Evolutionary conservation across 2,329 filamentous ascomycete species (phyloP).

Genomic region (Ophiognomonia clavigignenti-juglandacearum): DNA sequence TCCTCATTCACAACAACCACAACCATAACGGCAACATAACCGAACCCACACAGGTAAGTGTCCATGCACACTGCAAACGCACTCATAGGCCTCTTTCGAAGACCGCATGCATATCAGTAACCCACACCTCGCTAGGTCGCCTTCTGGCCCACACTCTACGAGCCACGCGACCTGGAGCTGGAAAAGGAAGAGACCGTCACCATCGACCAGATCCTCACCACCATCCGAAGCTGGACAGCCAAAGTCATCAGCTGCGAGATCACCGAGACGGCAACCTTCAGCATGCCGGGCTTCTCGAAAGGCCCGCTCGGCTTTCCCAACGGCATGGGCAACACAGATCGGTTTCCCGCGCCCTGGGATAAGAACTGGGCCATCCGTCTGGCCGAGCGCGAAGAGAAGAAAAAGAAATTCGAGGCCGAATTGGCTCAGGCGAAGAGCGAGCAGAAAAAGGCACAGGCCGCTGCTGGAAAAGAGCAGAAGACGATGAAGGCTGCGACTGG

Average conservation of each 20-base stretch:
- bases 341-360: not conserved
- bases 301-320: not conserved
- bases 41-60: not conserved
- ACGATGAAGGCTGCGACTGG: too few species aligned
- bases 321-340: not conserved
- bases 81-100: too few species aligned
- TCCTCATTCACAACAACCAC: constrained; percentile 1
- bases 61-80: too few species aligned
- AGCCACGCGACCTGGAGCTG: not conserved
- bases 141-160: not conserved
- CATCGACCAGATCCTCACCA: not conserved
- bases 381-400: not conserved
- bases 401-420: not conserved
- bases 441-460: too few species aligned
- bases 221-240: not conserved
- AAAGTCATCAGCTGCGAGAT: not conserved
- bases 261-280: too few species aligned
- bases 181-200: not conserved
- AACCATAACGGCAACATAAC: not conserved
- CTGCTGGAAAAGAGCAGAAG: too few species aligned
- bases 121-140: too few species aligned
- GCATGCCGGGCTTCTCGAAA: too few species aligned
- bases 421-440: too few species aligned
- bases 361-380: not conserved
- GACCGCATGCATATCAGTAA: too few species aligned